Base-by-base conservation (phyloP, 2,329 filamentous ascomycete genomes). In the Lecanoromycetidae sp. region DNA sequence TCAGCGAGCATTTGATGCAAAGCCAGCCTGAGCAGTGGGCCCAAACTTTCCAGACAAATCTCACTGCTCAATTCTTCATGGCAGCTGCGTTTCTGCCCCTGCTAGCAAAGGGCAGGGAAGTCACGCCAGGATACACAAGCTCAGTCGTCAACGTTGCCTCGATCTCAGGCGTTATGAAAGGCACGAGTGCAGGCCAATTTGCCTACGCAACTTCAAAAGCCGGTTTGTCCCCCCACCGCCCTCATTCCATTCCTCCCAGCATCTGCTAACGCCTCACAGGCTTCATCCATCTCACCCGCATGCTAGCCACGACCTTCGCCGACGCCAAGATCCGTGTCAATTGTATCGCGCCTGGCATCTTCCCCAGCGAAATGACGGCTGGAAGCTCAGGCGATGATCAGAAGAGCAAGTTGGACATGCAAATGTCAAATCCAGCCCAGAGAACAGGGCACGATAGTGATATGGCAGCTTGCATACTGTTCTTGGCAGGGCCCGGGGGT, bases 321-420 rank as follows among this genome's bases (percentile, higher is more conserved):
- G 66, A 69, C 33, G 65, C 76, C 41, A 74, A 76, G 58, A 70
- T 79, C 43, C 62, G 75, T 12, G 66, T 79, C 52, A 79, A 79
- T 59, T 67, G 63, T 38, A 76, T 79, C 53, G 71, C 74, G 2
- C 74, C 72, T 0, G 72, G 72, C 32, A 67, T 76, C 1, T 77
- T 77, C 57, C 73, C 74, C 0, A 71, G 66, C n/a, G 72, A 77
- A 58, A 76, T 77, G 73, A 78, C 74, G 2, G 68, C 74, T 0
- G 63, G 67, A 5, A 68, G 69, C 38, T 71, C 67, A 48, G 67
- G 68, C 29, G 66, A 70, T 13, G 69, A 71, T 52, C 71, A 77
- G 62, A 77, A 76, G 66, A 71, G 66, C 25, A 60, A 70, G 50
- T 65, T 77, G 49, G 66, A 68, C 7, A 75, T 72, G 61, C 70